Percentiles rank a stretch among this genome's conserved stretches.
Conservation (phyloP, 2,329 filamentous ascomycete genomes). For the Xenosphaeropsis pyriputrescens region DNA sequence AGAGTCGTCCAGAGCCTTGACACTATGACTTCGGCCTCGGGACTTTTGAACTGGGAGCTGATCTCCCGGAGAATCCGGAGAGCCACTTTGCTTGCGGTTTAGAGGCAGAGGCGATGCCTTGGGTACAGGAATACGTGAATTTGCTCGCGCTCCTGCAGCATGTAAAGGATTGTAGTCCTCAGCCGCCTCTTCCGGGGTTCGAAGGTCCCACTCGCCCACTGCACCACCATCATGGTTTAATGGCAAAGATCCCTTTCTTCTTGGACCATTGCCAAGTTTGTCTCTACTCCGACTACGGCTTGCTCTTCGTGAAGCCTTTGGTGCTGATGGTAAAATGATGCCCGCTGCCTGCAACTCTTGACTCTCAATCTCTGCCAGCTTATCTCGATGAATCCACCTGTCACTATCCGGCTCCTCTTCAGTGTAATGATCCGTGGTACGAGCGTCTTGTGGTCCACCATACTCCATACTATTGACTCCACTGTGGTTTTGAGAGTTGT, state of each 20-base stretch:
- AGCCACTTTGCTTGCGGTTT: conserved; percentile 42
- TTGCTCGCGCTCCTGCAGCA: conserved; percentile 40
- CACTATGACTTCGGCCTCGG: conserved; percentile 57
- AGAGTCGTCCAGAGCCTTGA: conserved; percentile 38
- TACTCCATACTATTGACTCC: conserved; percentile 13
- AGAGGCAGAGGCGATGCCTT: conserved; percentile 64
- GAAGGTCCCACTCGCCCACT: conserved; percentile 50
- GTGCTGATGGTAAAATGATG: conserved; percentile 41
- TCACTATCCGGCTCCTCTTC: conserved; percentile 39
- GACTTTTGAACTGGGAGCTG: conserved; percentile 43
- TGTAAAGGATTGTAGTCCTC: conserved; percentile 37
- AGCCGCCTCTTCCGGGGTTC: conserved; percentile 65
- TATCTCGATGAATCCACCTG: conserved; percentile 79
- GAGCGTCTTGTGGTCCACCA: conserved; percentile 1
- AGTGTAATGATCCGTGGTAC: conserved; percentile 11
- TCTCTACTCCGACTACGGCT: conserved; percentile 23
- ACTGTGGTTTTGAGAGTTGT: conserved; percentile 7
- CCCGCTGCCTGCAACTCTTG: conserved; percentile 69
- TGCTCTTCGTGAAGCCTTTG: conserved; percentile 34
- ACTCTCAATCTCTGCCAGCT: conserved; percentile 68
- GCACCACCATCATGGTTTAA: conserved; percentile 29
- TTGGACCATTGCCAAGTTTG: conserved; percentile 12
- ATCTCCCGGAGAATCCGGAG: conserved; percentile 37
- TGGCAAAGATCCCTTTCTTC: conserved; percentile 18
- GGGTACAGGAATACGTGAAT: conserved; percentile 76